Evolutionary conservation across 148 eudicot species (phyloP).

Genomic region (Camellia granthamiana): DNA sequence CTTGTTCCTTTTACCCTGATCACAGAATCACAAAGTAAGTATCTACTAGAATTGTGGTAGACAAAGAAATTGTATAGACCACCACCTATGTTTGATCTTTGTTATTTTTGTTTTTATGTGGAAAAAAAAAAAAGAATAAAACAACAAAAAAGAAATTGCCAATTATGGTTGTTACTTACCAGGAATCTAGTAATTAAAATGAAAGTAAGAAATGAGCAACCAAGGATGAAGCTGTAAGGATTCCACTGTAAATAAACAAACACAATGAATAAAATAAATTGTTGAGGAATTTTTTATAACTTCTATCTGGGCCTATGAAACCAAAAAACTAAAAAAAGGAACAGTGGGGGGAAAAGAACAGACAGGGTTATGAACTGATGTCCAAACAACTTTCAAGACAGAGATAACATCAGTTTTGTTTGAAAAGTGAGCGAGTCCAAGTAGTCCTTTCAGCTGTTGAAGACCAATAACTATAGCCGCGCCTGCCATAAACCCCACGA

Average conservation of each 20-base stretch:
- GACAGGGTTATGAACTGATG: constrained; percentile 33
- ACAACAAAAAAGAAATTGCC: too few species aligned
- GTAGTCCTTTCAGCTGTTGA: constrained; percentile 59
- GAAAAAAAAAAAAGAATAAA: background rate
- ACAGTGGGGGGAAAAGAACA: background rate
- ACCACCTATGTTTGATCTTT: background rate
- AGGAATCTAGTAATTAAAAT: constrained; percentile 37
- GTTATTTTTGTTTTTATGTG: too few species aligned
- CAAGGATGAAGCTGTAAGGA: constrained; percentile 45
- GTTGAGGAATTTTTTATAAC: background rate
- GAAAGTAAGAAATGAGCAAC: constrained; percentile 48
- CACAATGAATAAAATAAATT: background rate
- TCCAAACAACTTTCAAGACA: constrained; percentile 37
- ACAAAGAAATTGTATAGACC: background rate
- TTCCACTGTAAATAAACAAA: constrained; percentile 28
- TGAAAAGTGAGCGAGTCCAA: constrained; percentile 45
- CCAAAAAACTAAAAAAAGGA: background rate
- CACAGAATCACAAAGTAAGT: background rate
- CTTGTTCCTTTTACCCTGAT: constrained; percentile 42
- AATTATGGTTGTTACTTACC: constrained; percentile 23
- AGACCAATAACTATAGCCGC: constrained; percentile 58
- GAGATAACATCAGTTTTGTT: constrained; percentile 54
- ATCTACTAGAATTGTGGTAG: background rate
- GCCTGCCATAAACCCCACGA: constrained; percentile 64
- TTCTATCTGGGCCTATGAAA: background rate